phyloP scores from a whole-genome alignment of 306 rosid genomes.

The Begonia fuchsioides region DNA sequence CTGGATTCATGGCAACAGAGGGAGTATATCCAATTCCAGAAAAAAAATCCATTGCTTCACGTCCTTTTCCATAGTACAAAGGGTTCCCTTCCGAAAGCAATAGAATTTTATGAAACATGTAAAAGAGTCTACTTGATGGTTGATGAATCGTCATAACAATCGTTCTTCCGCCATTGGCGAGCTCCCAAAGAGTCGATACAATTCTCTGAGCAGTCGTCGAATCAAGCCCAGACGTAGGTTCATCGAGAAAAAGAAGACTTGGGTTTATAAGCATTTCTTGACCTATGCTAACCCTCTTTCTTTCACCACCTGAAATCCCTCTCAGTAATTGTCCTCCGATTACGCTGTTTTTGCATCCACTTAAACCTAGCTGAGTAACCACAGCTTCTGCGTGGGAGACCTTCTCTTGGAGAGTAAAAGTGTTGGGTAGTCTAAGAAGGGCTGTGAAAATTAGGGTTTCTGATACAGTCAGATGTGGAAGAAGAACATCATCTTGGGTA shows the following conservation, averaged over 20 bases:
- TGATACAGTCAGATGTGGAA: slow-evolving; percentile 28
- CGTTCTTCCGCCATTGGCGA: slow-evolving; percentile 51
- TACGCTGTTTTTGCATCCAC: slow-evolving; percentile 36
- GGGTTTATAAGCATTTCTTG: slow-evolving; percentile 61
- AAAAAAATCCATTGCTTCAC: slow-evolving; percentile 45
- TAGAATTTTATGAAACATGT: slow-evolving; percentile 48
- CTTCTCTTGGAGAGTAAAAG: slow-evolving; percentile 25
- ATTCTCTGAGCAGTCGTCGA: slow-evolving; percentile 72
- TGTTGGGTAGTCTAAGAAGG: slow-evolving; percentile 46
- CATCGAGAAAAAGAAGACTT: slow-evolving; percentile 51
- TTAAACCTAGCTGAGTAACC: slow-evolving; percentile 39
- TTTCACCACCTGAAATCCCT: slow-evolving; percentile 70
- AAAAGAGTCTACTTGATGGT: slow-evolving; percentile 55
- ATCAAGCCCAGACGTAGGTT: slow-evolving; percentile 66
- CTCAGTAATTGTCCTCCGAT: slow-evolving; percentile 27
- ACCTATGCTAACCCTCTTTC: slow-evolving; percentile 65
- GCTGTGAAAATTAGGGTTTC: slow-evolving; percentile 68
- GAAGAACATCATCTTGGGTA: slow-evolving; percentile 44
- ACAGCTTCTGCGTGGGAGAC: slow-evolving; percentile 23
- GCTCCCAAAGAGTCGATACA: slow-evolving; percentile 41
- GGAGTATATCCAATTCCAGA: slow-evolving; percentile 40
- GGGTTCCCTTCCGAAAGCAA: slow-evolving; percentile 43
- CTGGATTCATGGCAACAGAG: slow-evolving; percentile 54
- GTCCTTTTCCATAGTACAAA: slow-evolving; percentile 55
- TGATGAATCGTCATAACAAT: slow-evolving; percentile 70